Conservation (phyloP, 164 flowering plant species). For the Annona cherimola region DNA sequence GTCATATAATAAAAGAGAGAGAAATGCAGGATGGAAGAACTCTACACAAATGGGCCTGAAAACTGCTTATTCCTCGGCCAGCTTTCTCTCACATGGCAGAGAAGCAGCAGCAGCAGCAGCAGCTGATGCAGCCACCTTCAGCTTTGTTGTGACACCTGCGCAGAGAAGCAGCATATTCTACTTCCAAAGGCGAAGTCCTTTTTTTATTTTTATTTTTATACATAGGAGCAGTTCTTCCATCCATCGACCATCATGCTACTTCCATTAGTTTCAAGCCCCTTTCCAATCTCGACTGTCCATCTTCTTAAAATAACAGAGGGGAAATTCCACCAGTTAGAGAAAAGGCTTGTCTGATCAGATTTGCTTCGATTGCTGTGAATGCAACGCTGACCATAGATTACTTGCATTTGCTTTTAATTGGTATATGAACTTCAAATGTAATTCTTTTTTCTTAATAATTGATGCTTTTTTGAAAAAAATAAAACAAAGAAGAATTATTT, state of each 20-base stretch:
- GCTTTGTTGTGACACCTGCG: neutral
- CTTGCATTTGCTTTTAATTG: no score
- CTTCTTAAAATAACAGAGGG: neutral
- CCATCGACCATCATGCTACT: neutral
- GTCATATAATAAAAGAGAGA: neutral
- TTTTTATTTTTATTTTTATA: no score
- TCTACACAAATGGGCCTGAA: neutral
- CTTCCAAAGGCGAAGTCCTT: neutral
- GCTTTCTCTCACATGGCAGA: neutral
- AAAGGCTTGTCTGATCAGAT: no score
- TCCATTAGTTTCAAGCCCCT: neutral
- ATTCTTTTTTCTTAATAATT: no score
- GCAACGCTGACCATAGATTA: no score
- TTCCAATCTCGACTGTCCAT: neutral
- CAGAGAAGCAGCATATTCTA: neutral
- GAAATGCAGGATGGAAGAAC: neutral
- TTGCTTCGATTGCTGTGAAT: no score
- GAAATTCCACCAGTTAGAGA: no score
- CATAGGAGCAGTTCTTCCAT: neutral
- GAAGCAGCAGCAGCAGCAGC: neutral
- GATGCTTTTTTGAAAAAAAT: no score
- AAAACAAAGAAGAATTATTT: no score
- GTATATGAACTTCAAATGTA: no score
- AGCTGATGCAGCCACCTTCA: neutral
- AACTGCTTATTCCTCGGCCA: neutral